phyloP scores from a whole-genome alignment of 768 basidiomycete genomes.

The Boletus fagicola region DNA sequence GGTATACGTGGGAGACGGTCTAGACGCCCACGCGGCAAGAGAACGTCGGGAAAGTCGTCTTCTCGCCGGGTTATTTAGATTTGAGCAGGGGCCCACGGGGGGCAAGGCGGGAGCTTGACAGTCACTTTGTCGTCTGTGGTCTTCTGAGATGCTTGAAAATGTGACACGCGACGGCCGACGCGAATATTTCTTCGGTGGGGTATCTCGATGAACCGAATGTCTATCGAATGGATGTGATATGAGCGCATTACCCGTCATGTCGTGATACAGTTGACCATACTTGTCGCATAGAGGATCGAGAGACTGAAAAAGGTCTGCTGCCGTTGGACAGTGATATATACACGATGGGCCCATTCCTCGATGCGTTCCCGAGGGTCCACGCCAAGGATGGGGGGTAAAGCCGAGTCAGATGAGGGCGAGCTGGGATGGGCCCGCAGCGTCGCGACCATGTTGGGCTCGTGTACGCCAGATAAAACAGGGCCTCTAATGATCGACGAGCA shows the following conservation, averaged over 20 bases:
- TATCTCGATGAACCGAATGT: constrained; percentile 47
- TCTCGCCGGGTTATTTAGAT: no score
- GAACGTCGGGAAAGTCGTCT: no score
- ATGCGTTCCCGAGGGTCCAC: constrained; percentile 64
- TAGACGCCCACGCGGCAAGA: no score
- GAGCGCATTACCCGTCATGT: background rate
- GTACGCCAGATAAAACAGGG: constrained; percentile 35
- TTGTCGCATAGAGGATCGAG: no score
- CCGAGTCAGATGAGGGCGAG: constrained; percentile 40
- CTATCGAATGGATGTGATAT: constrained; percentile 36
- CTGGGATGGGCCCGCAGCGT: constrained; percentile 36
- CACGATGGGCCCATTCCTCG: constrained; percentile 58
- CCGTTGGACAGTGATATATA: constrained; percentile 38
- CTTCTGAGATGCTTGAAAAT: constrained; percentile 35
- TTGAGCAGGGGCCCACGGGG: constrained; percentile 41
- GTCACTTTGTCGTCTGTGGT: constrained; percentile 34
- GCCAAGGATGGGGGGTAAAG: constrained; percentile 58
- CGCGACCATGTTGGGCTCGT: constrained; percentile 43
- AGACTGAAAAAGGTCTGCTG: constrained; percentile 7
- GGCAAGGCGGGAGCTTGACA: constrained; percentile 58
- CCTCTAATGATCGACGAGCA: constrained; percentile 40
- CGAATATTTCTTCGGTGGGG: constrained; percentile 67
- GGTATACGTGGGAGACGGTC: no score
- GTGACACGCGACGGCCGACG: constrained; percentile 50
- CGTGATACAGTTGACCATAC: background rate